phyloP scores from a whole-genome alignment of 768 basidiomycete species.

The Cystobasidium ongulense region DNA sequence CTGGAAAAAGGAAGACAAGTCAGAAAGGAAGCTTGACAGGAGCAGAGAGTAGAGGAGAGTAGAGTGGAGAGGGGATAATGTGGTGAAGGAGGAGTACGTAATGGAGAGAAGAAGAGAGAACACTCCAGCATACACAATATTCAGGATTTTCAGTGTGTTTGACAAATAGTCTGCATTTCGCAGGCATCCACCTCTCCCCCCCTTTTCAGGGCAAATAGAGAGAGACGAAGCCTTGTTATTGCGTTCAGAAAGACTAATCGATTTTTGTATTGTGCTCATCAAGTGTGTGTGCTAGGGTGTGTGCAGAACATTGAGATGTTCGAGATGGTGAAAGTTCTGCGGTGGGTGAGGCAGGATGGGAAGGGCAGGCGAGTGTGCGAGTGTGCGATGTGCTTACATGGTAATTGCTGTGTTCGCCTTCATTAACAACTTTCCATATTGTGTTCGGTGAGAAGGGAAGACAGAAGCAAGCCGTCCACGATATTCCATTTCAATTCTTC shows the following conservation, averaged over 20 bases:
- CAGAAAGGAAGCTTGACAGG: too few species aligned
- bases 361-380: not conserved
- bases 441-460: too few species aligned
- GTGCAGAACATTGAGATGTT: not conserved
- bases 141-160: conserved; percentile 34
- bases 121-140: too few species aligned
- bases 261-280: conserved; percentile 19
- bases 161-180: conserved; percentile 4
- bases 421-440: too few species aligned
- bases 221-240: not conserved
- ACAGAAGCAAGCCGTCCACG: too few species aligned
- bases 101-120: not conserved
- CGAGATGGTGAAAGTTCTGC: not conserved
- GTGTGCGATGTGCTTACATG: not conserved
- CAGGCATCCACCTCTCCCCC: too few species aligned
- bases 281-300: not conserved
- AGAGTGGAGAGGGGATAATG: not conserved
- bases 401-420: too few species aligned
- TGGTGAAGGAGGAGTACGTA: not conserved
- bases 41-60: too few species aligned
- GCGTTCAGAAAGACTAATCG: conserved; percentile 31
- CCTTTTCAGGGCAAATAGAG: too few species aligned
- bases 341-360: not conserved
- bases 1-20: too few species aligned
- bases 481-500: too few species aligned